phyloP scores from a whole-genome alignment of 140 eudicot species.

The Ambrosia hybrid region DNA sequence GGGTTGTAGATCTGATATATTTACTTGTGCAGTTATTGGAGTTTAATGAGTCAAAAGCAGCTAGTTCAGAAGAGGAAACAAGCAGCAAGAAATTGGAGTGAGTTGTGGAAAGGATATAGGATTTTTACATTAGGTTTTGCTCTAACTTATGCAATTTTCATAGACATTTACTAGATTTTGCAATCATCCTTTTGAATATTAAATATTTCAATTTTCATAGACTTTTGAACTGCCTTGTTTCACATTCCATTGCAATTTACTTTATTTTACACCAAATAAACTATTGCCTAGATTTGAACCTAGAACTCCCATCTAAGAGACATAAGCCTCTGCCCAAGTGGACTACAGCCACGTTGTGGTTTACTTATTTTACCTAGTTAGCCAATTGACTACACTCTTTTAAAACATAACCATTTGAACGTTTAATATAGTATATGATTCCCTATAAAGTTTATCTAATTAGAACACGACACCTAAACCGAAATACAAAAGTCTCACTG shows the following conservation, averaged over 20 bases:
- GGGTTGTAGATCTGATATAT: neutral
- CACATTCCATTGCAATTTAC: neutral
- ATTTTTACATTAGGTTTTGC: conserved; percentile 17
- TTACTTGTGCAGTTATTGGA: conserved; percentile 57
- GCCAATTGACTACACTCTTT: too few relatives aligned
- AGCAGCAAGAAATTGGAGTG: conserved; percentile 59
- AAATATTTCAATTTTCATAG: neutral
- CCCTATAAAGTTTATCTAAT: too few relatives aligned
- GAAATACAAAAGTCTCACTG: too few relatives aligned
- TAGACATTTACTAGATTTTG: conserved; percentile 34
- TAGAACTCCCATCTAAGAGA: too few relatives aligned
- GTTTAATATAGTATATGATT: too few relatives aligned
- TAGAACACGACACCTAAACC: too few relatives aligned
- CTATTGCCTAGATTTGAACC: too few relatives aligned
- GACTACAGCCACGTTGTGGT: too few relatives aligned
- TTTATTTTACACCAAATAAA: too few relatives aligned
- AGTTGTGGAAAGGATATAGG: conserved; percentile 25
- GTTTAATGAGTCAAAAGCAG: conserved; percentile 66
- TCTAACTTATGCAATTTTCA: conserved; percentile 31
- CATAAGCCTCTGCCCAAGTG: too few relatives aligned
- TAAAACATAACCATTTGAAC: too few relatives aligned
- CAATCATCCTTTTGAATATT: conserved; percentile 12
- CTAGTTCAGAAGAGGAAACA: conserved; percentile 41
- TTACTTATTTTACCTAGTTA: too few relatives aligned
- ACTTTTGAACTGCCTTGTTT: conserved; percentile 6